Base-by-base conservation (phyloP, 2,329 filamentous ascomycete genomes). In the Geosmithia morbida region DNA sequence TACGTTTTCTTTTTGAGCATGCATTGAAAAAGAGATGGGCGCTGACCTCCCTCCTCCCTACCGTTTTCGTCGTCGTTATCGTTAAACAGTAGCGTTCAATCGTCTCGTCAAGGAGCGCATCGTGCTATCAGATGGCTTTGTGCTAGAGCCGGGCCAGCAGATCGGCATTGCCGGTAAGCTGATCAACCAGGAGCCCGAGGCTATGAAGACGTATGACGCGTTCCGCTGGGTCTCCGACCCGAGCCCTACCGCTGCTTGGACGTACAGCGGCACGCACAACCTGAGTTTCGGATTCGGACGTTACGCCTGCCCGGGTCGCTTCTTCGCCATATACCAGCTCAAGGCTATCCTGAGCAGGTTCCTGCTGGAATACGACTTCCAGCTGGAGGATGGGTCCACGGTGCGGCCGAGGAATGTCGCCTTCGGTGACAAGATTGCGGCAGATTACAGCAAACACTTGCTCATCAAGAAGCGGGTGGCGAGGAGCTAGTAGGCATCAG, bases 151-250 rank as follows among this genome's bases (percentile, higher is more conserved):
- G 2, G 68, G 67, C 3, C 6, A 18, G 3, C 44, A 45, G 13
- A 18, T 45, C 5, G 26, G 19, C 11, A 37, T 45, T 4, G 10
- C 44, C 4, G 6, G 20, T 7, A 26, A 39, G n/a, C 14, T n/a
- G 7, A 18, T 66, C 8, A 66, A 69, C 46, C 30, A 69, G 66
- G 14, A 68, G 63, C 48, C 56, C 70, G 7, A 56, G 6, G 61
- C 37, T 8, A 48, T 63, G 41, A 56, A 57, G 7, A 51, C 54
- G 17, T 49, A 53, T 3, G 49, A 51, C n/a, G 69, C 66, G 49
- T 65, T 77, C 57, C 68, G 73, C 11, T 70, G 68, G 8, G 74
- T 73, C 1, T 66, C 65, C 17, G 59, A 69, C 46, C 63, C 59
- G 26, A 67, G 48, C 37, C 37, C 44, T 16, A 39, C 39, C 30